These are phyloP conservation scores for Cladophialophora psammophila DNA, from an alignment of 2,329 filamentous ascomycete genomes.

Conservation along the genomic window DNA sequence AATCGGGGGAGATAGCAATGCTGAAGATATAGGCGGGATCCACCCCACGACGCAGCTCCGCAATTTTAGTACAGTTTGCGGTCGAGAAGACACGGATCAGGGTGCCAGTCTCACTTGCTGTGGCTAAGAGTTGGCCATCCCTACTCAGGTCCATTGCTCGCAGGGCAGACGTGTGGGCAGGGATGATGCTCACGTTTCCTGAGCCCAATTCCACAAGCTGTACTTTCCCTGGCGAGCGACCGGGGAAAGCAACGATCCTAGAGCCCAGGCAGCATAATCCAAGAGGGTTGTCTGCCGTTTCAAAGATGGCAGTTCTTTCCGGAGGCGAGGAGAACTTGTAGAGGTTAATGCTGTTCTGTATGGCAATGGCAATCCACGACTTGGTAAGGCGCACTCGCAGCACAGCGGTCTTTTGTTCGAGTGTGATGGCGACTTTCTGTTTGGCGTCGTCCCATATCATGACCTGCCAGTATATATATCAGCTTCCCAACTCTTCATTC, in stretches of 20 bases:
- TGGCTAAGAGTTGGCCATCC: conserved; percentile 83
- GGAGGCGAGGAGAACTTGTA: conserved; percentile 80
- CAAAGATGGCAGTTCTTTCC: conserved; percentile 74
- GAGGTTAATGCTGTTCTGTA: conserved; percentile 81
- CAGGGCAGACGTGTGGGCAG: conserved; percentile 81
- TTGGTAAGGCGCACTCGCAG: conserved; percentile 79
- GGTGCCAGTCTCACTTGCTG: conserved; percentile 89
- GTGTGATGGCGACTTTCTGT: conserved; percentile 74
- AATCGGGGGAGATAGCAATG: conserved; percentile 83
- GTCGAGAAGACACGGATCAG: conserved; percentile 86
- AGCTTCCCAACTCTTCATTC: conserved; percentile 8
- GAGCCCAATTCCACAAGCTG: conserved; percentile 81
- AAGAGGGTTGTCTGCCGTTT: conserved; percentile 83
- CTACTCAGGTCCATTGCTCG: conserved; percentile 79
- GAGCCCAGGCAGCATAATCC: conserved; percentile 81
- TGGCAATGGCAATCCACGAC: conserved; percentile 77
- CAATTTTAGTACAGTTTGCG: conserved; percentile 77
- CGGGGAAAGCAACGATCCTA: conserved; percentile 80
- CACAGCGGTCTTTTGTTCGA: conserved; percentile 82
- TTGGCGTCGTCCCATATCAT: conserved; percentile 92
- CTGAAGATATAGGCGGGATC: conserved; percentile 89
- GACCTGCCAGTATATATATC: conserved; percentile 51
- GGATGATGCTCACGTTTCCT: conserved; percentile 89
- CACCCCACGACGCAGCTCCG: conserved; percentile 85
- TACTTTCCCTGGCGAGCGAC: conserved; percentile 85